Evolutionary conservation across 495 filamentous ascomycete species (phyloP), one percentile per base, ranked within the genome.

Genomic region (Neurospora cerealis): DNA sequence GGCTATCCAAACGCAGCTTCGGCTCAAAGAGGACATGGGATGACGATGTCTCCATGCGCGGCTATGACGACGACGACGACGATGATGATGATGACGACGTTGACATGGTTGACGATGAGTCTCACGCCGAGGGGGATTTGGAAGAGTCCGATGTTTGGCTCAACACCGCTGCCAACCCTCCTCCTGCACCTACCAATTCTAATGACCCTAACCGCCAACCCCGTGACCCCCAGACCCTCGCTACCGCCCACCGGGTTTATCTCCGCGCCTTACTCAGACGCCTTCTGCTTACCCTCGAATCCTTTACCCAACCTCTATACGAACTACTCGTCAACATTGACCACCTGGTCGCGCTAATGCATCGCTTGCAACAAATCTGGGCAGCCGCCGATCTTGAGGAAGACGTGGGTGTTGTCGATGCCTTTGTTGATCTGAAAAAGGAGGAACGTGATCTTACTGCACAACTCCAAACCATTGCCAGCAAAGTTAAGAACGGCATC

Each of bases 211-310:
- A 42, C 78, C 75, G 69, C 13, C 76, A 79, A 70, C 84, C 79
- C 32, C 85, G 87, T 77, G 95, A 98, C 78, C 95, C 95, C 0
- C 93, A 97, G 81, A 90, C 90, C 19, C 87, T 98, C 32, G 89
- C 93, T 8, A 87, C 88, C 28, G 93, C 92, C 6, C 95, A 98
- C 79, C 86, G 89, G 7, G 82, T 86, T 36, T 96, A 96, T 78
- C 89, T 98, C 19, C 82, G 85, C 38, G 84, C 89, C 1, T 83
- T 98, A 0, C 81, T 86, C 2, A 86, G 88, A 32, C 88, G 89
- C 1, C 86, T 97, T 2, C 90, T 98, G 37, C 84, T 98, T 5
- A 89, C 89, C 1, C 89, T 92, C 69, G 73, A 83, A 4, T 79
- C 87, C 2, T 97, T 95, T 81, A 93, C 93, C 0, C 82, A 87